Conservation (phyloP, 2,329 filamentous ascomycete genomes). For the Phyllosticta citrichinensis region DNA sequence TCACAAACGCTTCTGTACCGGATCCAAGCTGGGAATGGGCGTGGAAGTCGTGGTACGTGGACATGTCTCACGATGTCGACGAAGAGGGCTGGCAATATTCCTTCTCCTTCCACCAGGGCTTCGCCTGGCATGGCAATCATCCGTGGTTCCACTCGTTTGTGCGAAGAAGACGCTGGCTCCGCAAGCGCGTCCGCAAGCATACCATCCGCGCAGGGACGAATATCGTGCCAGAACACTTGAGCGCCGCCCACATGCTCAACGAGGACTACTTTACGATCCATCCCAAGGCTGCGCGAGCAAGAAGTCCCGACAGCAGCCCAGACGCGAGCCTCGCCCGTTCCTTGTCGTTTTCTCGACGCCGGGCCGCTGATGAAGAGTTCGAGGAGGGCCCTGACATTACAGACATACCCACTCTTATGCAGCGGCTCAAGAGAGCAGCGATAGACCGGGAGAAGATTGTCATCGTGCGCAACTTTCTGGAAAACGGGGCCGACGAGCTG, state of each 20-base stretch:
- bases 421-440: slow-evolving; percentile 54
- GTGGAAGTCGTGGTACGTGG: slow-evolving; percentile 61
- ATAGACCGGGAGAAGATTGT: slow-evolving; percentile 91
- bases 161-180: slow-evolving; percentile 75
- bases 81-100: slow-evolving; percentile 96
- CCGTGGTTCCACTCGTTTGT: slow-evolving; percentile 95
- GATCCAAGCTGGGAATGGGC: slow-evolving; percentile 94
- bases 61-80: slow-evolving; percentile 74
- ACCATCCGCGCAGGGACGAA: background rate
- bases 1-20: slow-evolving; percentile 80
- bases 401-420: slow-evolving; percentile 60
- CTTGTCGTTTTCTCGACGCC: background rate
- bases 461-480: slow-evolving; percentile 71
- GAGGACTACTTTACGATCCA: slow-evolving; percentile 73
- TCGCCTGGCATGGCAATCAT: slow-evolving; percentile 71
- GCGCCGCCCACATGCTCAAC: slow-evolving; percentile 57
- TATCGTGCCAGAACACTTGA: slow-evolving; percentile 12
- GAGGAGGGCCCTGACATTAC: slow-evolving; percentile 43
- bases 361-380: slow-evolving; percentile 32
- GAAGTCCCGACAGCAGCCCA: background rate
- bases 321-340: background rate
- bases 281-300: slow-evolving; percentile 27
- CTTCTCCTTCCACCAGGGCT: slow-evolving; percentile 57
- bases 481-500: slow-evolving; percentile 65
- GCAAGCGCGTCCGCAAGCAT: slow-evolving; percentile 8